Percentiles rank a stretch among this genome's conserved stretches.
These are phyloP conservation scores for Amanita pallidorosea DNA, from an alignment of 768 basidiomycete genomes.

Conservation along the genomic window DNA sequence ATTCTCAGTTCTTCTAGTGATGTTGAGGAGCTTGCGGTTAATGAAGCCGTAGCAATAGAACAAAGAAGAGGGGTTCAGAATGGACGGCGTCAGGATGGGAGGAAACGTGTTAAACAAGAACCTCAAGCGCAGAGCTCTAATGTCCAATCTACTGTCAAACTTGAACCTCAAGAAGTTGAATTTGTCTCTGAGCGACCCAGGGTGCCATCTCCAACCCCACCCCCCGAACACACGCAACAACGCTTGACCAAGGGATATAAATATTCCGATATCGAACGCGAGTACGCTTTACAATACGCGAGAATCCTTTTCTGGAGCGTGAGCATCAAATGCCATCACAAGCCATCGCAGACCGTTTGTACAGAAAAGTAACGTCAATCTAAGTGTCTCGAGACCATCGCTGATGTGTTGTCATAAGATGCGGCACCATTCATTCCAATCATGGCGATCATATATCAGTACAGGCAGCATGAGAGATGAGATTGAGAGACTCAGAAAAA, in stretches of 20 bases:
- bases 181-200: neutral
- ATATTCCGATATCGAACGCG: conserved; percentile 41
- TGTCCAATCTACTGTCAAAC: neutral
- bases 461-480: conserved; percentile 18
- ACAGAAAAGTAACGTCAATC: conserved; percentile 31
- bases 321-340: conserved; percentile 33
- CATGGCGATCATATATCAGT: conserved; percentile 37
- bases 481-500: conserved; percentile 38
- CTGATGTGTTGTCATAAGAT: conserved; percentile 28
- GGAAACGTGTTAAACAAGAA: conserved; percentile 8
- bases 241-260: conserved; percentile 21
- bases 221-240: conserved; percentile 16
- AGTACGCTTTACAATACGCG: conserved; percentile 35
- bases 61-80: conserved; percentile 9
- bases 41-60: neutral
- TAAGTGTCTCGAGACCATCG: neutral
- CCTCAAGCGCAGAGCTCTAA: neutral
- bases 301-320: conserved; percentile 32
- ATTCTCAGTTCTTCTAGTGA: neutral
- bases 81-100: conserved; percentile 7
- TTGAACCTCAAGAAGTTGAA: neutral
- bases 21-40: conserved; percentile 1
- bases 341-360: conserved; percentile 26
- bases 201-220: conserved; percentile 35
- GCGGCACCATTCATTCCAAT: conserved; percentile 41